Evolutionary conservation across 176 grass and related monocot genomes (phyloP).

Genomic region (Cymbopogon citratus): DNA sequence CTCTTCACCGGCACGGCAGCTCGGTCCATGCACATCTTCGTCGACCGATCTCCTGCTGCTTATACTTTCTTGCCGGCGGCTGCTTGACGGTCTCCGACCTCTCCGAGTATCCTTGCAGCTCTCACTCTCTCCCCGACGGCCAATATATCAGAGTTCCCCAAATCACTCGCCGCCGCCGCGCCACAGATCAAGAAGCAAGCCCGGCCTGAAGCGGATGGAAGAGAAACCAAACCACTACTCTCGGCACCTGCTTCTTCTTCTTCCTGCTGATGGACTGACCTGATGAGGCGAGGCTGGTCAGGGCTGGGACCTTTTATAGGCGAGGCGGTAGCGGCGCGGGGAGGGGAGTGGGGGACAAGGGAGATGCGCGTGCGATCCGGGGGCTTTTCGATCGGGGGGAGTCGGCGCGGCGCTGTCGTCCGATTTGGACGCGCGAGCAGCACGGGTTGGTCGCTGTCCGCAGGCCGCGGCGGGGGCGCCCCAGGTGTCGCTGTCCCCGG

Average conservation of each 20-base stretch:
- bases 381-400: background rate
- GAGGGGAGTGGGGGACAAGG: background rate
- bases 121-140: background rate
- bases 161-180: background rate
- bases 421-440: slow-evolving; percentile 27
- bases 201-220: background rate
- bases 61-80: background rate
- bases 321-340: background rate
- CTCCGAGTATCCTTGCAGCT: background rate
- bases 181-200: background rate
- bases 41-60: background rate
- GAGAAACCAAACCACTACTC: background rate
- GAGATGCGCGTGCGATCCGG: slow-evolving; percentile 38
- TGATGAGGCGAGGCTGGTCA: background rate
- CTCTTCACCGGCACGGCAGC: slow-evolving; percentile 47
- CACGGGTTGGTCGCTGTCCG: slow-evolving; percentile 27
- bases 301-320: slow-evolving; percentile 33
- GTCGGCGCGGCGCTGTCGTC: slow-evolving; percentile 26
- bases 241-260: background rate
- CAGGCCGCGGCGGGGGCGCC: background rate
- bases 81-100: background rate
- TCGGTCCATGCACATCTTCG: slow-evolving; percentile 43
- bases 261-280: background rate
- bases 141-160: no score
- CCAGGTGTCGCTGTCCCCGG: slow-evolving; percentile 4